Evolutionary conservation across 2,329 filamentous ascomycete species (phyloP), one percentile per base, ranked within the genome.

Genomic region (Waltergamsia citrina): DNA sequence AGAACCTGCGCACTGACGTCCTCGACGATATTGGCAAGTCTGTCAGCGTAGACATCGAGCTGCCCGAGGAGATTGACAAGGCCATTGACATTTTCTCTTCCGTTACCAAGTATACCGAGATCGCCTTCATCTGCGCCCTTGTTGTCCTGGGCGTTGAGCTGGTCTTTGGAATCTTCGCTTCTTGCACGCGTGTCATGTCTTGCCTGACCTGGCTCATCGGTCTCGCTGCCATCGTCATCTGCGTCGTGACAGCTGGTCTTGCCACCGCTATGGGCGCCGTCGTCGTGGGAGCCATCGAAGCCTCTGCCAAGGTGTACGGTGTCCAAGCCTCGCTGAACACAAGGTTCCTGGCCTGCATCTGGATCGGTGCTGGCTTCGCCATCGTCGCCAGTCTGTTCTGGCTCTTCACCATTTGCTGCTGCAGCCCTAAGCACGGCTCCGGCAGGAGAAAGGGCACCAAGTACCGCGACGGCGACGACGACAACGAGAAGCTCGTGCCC

Each of bases 331-430:
- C 54, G 33, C 62, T 93, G 53, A 83, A 87, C 61, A 73, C 56
- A 20, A 63, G 67, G 38, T 90, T 83, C 63, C 76, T 92, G 35
- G 70, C 70, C 23, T 62, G 78, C 15, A 74, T 82, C 47, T 95
- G 88, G 85, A 67, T 96, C 39, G 80, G 79, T 28, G 80, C 81
- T 25, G 83, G 74, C 19, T 87, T 93, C 53, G 80, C 81, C 41
- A 53, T 92, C 22, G 84, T 59, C 27, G 81, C 82, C 7, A 76
- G 74, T 43, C 61, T 94, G 53, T 95, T 96, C 80, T 96, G 92
- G 90, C 64, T 88, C 51, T 76, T 93, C 57, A 85, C 79, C 57
- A 74, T 83, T 50, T 96, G 90, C 80, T 96, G 88, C 76, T 94
- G 88, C 46, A 85, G 85, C 47, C 57, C 57, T 11, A 57, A 60